A percentile compares a stretch with the other conserved stretches of the same genome.
phyloP scores from a whole-genome alignment of 208 protist genomes.

The Naegleria gruberi region DNA sequence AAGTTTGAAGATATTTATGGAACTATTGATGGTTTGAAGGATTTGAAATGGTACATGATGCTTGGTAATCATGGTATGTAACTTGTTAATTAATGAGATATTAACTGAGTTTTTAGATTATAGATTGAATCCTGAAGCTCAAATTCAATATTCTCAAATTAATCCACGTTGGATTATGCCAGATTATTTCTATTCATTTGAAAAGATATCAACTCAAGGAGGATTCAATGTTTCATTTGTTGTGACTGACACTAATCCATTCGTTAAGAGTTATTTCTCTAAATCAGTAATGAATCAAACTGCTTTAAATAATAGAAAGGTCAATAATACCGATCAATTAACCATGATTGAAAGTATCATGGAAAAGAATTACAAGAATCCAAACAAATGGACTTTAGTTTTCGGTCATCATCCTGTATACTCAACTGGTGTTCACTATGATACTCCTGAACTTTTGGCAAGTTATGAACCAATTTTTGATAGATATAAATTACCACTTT shows the following conservation, averaged over 20 bases:
- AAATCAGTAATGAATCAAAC: neutral
- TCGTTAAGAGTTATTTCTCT: neutral
- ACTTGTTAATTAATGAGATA: neutral
- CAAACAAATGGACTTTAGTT: conserved; percentile 34
- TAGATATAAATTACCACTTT: conserved; percentile 26
- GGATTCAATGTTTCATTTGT: neutral
- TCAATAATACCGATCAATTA: neutral
- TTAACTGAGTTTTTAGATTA: conserved; percentile 33
- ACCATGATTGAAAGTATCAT: neutral
- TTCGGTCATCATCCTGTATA: conserved; percentile 40
- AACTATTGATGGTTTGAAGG: neutral
- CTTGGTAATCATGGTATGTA: neutral
- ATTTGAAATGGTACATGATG: neutral
- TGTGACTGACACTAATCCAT: neutral
- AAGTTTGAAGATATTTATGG: conserved; percentile 36
- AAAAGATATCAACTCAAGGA: neutral
- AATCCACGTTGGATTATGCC: conserved; percentile 23
- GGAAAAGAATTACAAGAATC: conserved; percentile 16
- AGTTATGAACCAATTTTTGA: conserved; percentile 3
- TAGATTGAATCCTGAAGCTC: conserved; percentile 26
- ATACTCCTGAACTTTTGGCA: conserved; percentile 20
- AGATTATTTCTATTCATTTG: neutral
- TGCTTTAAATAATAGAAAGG: neutral
- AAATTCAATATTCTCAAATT: conserved; percentile 32
- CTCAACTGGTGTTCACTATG: too few species aligned